Base-by-base conservation (phyloP, 2,329 filamentous ascomycete genomes). In the Calonectria naviculata region DNA sequence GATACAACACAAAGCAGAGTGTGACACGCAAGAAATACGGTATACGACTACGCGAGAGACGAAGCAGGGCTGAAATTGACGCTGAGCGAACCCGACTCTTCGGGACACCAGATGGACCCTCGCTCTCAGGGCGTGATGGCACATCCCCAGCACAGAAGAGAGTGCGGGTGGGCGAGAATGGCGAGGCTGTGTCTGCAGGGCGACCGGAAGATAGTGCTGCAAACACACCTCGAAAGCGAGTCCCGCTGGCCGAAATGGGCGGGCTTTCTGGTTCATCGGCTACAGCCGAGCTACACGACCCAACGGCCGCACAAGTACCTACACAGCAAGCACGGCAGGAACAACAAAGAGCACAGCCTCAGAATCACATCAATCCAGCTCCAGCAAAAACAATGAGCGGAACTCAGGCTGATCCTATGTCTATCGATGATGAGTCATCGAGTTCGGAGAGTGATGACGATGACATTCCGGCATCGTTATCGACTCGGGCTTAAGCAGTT, bases 11-110 rank as follows among this genome's bases (percentile, higher is more conserved):
- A 4, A 89, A 88, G 68, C 88, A 89, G 77, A 89, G 87, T 65
- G 84, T 84, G n/a, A 87, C 89, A 4, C 85, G 89, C 15, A 90
- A 89, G 77, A 89, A 86, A 71, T 90, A 87, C 71, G 89, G 89
- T n/a, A 88, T 91, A 36, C 84, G 85, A 2, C 82, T 91, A 17
- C 85, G 87, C 0, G 83, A 86, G 72, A 82, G 88, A 15, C 86
- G 88, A 0, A 85, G 85, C 3, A 85, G 78, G 70, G 83, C 82
- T 0, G 86, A 87, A 70, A 86, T 89, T 19, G 82, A 85, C 3
- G 82, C 83, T 10, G 81, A 84, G n/a, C 85, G 85, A 12, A 79
- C 82, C 64, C 84, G 84, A 15, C 76, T 85, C 4, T 62, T 82
- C 19, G 75, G 75, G 4, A 63, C 73, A 10, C 36, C 67, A 7